Conservation (phyloP, 2,329 filamentous ascomycete genomes). For the Ophiostoma triangulosporum region DNA sequence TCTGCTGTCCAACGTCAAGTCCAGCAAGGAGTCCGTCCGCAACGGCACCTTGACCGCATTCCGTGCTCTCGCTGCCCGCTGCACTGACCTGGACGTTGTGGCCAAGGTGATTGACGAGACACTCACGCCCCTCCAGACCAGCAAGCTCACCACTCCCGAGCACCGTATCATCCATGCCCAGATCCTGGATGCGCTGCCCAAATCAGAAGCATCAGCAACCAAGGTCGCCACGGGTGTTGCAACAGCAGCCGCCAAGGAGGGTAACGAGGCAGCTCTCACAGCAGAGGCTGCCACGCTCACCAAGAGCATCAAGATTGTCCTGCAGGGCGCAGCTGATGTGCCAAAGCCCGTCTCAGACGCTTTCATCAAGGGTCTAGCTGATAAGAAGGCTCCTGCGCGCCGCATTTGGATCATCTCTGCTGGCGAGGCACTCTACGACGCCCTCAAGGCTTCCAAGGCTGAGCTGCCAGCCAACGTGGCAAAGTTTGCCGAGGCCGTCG, state of each 20-base stretch:
- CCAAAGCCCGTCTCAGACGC: constrained; percentile 55
- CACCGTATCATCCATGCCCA: constrained; percentile 74
- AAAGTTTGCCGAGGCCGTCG: constrained; percentile 38
- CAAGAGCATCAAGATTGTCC: constrained; percentile 46
- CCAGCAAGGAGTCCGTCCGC: constrained; percentile 67
- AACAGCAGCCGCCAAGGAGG: constrained; percentile 63
- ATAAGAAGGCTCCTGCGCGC: constrained; percentile 69
- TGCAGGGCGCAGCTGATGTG: constrained; percentile 47
- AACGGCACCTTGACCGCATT: constrained; percentile 66
- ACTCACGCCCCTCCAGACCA: constrained; percentile 61
- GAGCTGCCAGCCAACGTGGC: constrained; percentile 33
- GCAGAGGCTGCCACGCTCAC: constrained; percentile 63
- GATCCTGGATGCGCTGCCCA: constrained; percentile 51
- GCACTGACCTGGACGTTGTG: constrained; percentile 42
- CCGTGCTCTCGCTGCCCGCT: constrained; percentile 49
- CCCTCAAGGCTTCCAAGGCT: constrained; percentile 20
- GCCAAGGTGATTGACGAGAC: constrained; percentile 66
- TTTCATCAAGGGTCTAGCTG: constrained; percentile 66
- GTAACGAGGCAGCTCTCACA: constrained; percentile 69
- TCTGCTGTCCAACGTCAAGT: constrained; percentile 80
- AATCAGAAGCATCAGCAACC: constrained; percentile 46
- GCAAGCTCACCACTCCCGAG: constrained; percentile 74
- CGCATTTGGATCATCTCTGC: constrained; percentile 68
- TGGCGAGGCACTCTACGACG: constrained; percentile 54
- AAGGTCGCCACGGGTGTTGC: constrained; percentile 56